phyloP scores from a whole-genome alignment of 768 basidiomycete species.

The Amanita polypyramis region DNA sequence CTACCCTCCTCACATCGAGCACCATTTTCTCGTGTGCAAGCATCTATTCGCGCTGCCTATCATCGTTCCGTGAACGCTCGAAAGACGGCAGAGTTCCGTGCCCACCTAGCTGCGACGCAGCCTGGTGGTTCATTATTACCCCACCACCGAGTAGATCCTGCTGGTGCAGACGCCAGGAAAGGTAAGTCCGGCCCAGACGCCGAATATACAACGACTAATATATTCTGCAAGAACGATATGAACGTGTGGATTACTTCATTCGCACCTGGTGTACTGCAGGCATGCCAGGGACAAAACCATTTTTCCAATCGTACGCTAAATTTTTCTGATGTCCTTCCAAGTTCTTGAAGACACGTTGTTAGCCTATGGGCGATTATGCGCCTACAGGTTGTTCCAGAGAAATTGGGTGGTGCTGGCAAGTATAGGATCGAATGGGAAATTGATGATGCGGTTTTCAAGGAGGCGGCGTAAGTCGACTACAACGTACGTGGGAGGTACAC shows the following conservation, averaged over 20 bases:
- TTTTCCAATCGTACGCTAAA: conserved; percentile 51
- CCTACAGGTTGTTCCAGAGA: conserved; percentile 70
- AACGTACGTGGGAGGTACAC: not conserved
- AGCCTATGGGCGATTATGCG: conserved; percentile 72
- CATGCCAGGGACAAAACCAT: conserved; percentile 85
- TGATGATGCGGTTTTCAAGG: conserved; percentile 91
- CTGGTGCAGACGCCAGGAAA: conserved; percentile 54
- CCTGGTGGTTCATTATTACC: conserved; percentile 76
- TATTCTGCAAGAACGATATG: conserved; percentile 45
- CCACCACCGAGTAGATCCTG: conserved; percentile 58
- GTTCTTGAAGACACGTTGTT: conserved; percentile 12
- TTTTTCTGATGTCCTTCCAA: conserved; percentile 6
- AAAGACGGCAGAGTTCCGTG: conserved; percentile 76
- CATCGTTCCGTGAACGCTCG: conserved; percentile 73
- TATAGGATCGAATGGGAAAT: conserved; percentile 79
- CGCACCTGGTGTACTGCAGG: conserved; percentile 77
- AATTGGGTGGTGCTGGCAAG: conserved; percentile 70
- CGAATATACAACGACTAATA: not conserved
- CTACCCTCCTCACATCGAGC: conserved; percentile 79
- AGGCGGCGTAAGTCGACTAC: conserved; percentile 67
- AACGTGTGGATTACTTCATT: conserved; percentile 67
- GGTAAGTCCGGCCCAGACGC: conserved; percentile 23
- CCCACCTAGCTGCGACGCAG: conserved; percentile 67
- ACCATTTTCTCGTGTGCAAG: conserved; percentile 78
- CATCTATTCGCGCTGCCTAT: conserved; percentile 76